A percentile compares a stretch with the other conserved stretches of the same genome.
phyloP scores from a whole-genome alignment of 2,329 filamentous ascomycete genomes.

The Fusarium protoensiforme region DNA sequence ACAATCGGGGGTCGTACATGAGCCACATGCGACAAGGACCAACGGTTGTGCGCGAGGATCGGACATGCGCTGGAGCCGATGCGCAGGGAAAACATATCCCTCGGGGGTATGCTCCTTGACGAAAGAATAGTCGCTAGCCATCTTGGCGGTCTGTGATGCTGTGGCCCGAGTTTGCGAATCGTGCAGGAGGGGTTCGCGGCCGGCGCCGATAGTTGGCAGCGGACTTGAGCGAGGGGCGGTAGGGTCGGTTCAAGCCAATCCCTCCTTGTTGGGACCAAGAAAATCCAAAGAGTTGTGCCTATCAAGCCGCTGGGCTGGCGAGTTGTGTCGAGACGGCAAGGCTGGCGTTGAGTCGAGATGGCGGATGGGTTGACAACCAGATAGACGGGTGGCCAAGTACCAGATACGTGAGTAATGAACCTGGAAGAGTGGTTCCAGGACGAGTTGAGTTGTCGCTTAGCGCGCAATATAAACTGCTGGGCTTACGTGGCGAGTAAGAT shows the following conservation, averaged over 20 bases:
- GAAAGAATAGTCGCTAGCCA: constrained; percentile 48
- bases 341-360: constrained; percentile 13
- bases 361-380: constrained; percentile 15
- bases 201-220: constrained; percentile 31
- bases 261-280: background rate
- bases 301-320: background rate
- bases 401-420: constrained; percentile 9
- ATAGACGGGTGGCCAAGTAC: constrained; percentile 20
- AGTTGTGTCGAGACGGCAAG: constrained; percentile 8
- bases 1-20: constrained; percentile 53
- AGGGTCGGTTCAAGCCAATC: constrained; percentile 30
- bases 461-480: background rate
- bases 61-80: constrained; percentile 66
- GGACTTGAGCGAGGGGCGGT: constrained; percentile 26
- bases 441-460: constrained; percentile 7
- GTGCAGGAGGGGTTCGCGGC: constrained; percentile 31
- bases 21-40: constrained; percentile 76
- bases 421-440: constrained; percentile 15
- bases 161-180: constrained; percentile 13
- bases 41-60: constrained; percentile 69
- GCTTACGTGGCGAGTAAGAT: background rate
- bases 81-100: constrained; percentile 69
- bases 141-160: constrained; percentile 20
- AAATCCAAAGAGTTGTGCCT: background rate
- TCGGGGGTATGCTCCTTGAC: constrained; percentile 49